Base-by-base conservation (phyloP, 768 basidiomycete species). In the Suillus discolor region DNA sequence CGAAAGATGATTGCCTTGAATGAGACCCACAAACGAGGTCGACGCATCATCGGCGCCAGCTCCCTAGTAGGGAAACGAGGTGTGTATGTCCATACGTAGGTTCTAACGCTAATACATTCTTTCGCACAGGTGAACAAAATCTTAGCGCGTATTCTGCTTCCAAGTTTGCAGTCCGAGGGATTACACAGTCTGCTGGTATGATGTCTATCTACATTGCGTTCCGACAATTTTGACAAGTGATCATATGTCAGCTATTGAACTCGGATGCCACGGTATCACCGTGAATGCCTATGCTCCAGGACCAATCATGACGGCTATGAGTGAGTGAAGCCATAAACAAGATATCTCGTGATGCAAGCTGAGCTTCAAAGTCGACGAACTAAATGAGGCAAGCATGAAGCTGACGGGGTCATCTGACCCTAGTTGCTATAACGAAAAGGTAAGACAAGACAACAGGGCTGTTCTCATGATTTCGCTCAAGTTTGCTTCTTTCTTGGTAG, bases 1-100 rank as follows among this genome's bases (percentile, higher is more conserved):
- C 65, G 62, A n/a, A 75, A 79, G 64, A 81, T 81, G 81, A 72
- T 81, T 59, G 18, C 36, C 6, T 64, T 64, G 44, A 64, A 64
- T 38, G 63, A 73, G 76, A 63, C 80, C 79, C 69, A 77, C 75
- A 16, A 68, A 65, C 4, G 80, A 75, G 13, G 80, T 78, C 63
- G 63, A 0, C 70, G 80, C 12, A 81, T 82, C 49, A 77, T 81
- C 28, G 77, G 79, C 73, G 61, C 38, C 39, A 62, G 54, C 38
- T 83, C 81, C 6, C 45, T 77, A 2, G 70, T 69, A 11, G 79
- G 79, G 23, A 66, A 47, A 57, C 39, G 34, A 65, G 64, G 64
- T 65, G 16, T 3, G 64, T 23, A 2, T 6, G 15, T 36, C n/a
- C 25, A 42, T n/a, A 23, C n/a, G 4, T 18, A 49, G n/a, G 41